Conservation (phyloP, 768 basidiomycete genomes). For the Russula virescens region DNA sequence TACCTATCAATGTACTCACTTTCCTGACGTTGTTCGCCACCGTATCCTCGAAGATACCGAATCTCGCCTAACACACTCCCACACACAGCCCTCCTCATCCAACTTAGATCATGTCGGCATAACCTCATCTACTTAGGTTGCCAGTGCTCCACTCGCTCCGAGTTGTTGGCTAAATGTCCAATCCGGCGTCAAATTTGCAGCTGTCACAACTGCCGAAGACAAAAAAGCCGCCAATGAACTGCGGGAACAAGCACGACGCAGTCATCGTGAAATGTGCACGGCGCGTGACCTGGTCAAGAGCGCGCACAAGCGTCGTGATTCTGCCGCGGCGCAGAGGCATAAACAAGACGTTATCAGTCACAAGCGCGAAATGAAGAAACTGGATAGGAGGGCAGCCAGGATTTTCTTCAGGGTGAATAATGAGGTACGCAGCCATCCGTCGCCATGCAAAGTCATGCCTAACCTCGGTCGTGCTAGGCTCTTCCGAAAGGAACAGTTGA, state of each 20-base stretch:
- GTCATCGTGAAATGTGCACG: background rate
- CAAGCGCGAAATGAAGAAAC: background rate
- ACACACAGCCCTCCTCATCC: background rate
- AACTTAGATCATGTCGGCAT: background rate
- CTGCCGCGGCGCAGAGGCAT: background rate
- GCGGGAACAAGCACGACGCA: background rate
- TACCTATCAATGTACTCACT: background rate
- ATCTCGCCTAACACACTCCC: too few relatives aligned
- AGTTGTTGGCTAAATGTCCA: too few relatives aligned
- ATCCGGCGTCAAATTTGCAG: background rate
- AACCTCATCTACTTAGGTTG: background rate
- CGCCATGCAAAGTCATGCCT: background rate
- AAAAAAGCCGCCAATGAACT: background rate
- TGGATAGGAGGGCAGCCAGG: background rate
- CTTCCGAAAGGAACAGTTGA: slow-evolving; percentile 1
- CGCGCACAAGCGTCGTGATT: background rate
- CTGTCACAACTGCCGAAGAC: background rate
- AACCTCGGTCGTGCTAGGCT: background rate
- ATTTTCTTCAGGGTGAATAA: slow-evolving; percentile 9
- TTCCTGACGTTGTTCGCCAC: too few relatives aligned
- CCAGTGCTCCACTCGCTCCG: background rate
- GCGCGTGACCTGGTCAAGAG: background rate
- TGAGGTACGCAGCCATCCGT: background rate
- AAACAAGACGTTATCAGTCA: background rate
- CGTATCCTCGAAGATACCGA: too few relatives aligned